These are phyloP conservation scores for Juncus effusus DNA, from an alignment of 176 grass and related monocot genomes.

Conservation along the genomic window DNA sequence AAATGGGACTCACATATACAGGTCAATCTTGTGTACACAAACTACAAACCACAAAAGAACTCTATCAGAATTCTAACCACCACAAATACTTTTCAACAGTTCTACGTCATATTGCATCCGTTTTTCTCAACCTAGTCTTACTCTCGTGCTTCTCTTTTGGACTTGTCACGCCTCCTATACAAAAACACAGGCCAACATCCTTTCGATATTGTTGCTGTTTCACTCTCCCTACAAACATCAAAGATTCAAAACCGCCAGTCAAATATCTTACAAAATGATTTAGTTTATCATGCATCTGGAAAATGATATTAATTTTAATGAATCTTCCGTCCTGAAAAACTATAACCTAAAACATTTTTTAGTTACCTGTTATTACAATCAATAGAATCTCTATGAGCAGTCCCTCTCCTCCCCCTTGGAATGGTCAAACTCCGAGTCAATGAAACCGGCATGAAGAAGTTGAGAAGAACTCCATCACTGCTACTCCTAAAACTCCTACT, in stretches of 20 bases:
- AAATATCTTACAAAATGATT: background rate
- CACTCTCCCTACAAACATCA: slow-evolving; percentile 53
- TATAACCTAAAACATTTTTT: background rate
- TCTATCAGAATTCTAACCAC: no score
- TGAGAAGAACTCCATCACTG: slow-evolving; percentile 85
- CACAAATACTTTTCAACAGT: no score
- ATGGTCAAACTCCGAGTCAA: slow-evolving; percentile 75
- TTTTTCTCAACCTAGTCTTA: slow-evolving; percentile 9
- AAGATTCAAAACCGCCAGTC: background rate
- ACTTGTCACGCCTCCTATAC: slow-evolving; percentile 52
- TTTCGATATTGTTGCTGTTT: slow-evolving; percentile 32
- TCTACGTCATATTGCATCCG: no score
- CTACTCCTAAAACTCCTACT: slow-evolving; percentile 51
- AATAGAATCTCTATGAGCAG: slow-evolving; percentile 3
- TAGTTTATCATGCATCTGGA: background rate
- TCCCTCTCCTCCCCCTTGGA: slow-evolving; percentile 27
- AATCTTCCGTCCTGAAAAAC: background rate
- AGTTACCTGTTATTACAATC: slow-evolving; percentile 29
- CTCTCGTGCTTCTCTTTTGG: slow-evolving; percentile 19
- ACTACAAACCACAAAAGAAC: no score
- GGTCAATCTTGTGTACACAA: no score
- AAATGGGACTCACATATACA: no score
- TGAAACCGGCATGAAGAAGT: slow-evolving; percentile 67
- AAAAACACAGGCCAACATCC: slow-evolving; percentile 62
- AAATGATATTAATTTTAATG: background rate